Percentiles rank a stretch among this genome's conserved stretches.
phyloP scores from a whole-genome alignment of 169 alveolate species.

The Cryptosporidium viatorum region DNA sequence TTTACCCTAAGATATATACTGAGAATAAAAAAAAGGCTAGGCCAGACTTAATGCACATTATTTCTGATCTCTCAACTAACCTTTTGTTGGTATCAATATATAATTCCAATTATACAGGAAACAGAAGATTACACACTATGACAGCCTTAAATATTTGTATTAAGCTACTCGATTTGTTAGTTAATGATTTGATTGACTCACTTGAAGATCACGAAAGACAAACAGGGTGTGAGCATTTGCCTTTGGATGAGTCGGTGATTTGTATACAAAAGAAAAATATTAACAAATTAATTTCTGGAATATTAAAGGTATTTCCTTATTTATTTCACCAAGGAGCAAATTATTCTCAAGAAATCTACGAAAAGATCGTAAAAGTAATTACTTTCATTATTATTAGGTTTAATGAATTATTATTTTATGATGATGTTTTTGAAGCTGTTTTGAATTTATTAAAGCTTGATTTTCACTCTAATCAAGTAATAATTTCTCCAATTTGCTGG shows the following conservation, averaged over 20 bases:
- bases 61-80: slow-evolving; percentile 25
- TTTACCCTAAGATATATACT: slow-evolving; percentile 15
- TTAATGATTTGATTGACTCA: not conserved
- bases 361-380: slow-evolving; percentile 13
- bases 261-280: not conserved
- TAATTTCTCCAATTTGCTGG: slow-evolving; percentile 34
- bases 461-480: not conserved
- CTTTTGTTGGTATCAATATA: slow-evolving; percentile 20
- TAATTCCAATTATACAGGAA: not conserved
- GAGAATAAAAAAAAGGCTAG: not conserved
- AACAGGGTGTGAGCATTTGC: not conserved
- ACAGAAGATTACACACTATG: slow-evolving; percentile 5
- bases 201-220: not conserved
- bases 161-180: not conserved
- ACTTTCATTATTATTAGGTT: not conserved
- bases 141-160: not conserved
- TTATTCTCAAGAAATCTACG: slow-evolving; percentile 3
- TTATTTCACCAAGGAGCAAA: slow-evolving; percentile 30
- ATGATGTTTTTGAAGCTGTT: slow-evolving; percentile 3
- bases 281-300: not conserved
- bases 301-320: slow-evolving; percentile 20
- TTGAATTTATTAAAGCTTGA: not conserved
- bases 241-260: not conserved
- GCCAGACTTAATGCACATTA: slow-evolving; percentile 5
- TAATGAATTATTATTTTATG: slow-evolving; percentile 4